Evolutionary conservation across 768 basidiomycete species (phyloP).

Genomic region (Amanita rimosa): DNA sequence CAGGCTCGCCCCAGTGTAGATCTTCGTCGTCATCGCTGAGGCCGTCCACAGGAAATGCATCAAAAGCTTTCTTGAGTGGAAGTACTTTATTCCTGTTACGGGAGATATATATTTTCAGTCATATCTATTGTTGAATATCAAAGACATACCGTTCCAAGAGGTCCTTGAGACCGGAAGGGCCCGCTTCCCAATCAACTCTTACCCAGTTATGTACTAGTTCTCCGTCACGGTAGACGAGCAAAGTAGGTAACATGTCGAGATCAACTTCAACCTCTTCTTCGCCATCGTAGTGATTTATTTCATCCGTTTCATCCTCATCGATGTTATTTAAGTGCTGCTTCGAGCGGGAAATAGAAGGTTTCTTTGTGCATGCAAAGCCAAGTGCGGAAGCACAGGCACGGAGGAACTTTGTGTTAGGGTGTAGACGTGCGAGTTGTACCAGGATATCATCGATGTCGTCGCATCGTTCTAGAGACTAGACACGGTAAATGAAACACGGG

Average conservation of each 20-base stretch:
- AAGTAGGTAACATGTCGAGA: conserved; percentile 68
- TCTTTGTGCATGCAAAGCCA: conserved; percentile 42
- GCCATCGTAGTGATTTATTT: conserved; percentile 18
- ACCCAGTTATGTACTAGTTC: conserved; percentile 87
- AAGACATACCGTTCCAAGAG: conserved; percentile 4
- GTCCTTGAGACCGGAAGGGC: conserved; percentile 13
- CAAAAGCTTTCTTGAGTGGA: background rate
- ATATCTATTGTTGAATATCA: background rate
- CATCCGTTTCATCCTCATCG: conserved; percentile 28
- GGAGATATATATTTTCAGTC: background rate
- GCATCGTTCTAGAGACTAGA: conserved; percentile 67
- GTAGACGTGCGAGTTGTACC: conserved; percentile 52
- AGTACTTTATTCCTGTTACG: background rate
- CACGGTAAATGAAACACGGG: conserved; percentile 2
- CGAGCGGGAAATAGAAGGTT: conserved; percentile 19
- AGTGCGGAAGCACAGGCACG: conserved; percentile 66
- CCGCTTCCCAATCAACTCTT: conserved; percentile 79
- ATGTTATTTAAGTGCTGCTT: background rate
- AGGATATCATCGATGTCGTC: conserved; percentile 59
- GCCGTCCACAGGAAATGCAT: background rate
- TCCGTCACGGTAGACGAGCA: conserved; percentile 70
- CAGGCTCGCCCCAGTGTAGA: background rate
- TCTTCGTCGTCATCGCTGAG: conserved; percentile 1
- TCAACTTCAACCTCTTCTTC: conserved; percentile 53
- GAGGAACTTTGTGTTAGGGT: conserved; percentile 72